Evolutionary conservation across 306 rosid genomes (phyloP).

Genomic region (Corylus heterophylla): DNA sequence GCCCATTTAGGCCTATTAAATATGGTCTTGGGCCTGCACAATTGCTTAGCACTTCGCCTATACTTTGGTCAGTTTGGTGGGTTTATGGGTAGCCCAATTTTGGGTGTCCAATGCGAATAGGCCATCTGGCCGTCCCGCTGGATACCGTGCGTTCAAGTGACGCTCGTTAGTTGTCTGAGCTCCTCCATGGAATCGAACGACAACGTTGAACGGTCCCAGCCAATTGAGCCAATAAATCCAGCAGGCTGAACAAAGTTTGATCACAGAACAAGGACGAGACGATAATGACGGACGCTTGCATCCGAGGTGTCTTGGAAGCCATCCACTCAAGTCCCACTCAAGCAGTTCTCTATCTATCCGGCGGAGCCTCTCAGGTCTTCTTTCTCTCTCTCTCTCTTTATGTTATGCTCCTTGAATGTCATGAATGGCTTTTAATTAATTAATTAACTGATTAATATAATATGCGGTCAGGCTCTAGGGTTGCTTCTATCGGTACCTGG

Average conservation of each 20-base stretch:
- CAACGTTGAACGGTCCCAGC: background rate
- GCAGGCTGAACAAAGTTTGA: background rate
- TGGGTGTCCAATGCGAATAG: background rate
- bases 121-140: background rate
- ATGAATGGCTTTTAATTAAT: background rate
- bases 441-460: background rate
- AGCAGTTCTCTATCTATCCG: slow-evolving; percentile 67
- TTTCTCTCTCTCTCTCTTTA: slow-evolving; percentile 21
- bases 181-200: background rate
- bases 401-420: background rate
- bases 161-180: background rate
- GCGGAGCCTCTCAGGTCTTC: slow-evolving; percentile 83
- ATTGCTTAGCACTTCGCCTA: background rate
- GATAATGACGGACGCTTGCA: slow-evolving; percentile 49
- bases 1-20: background rate
- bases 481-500: slow-evolving; percentile 78
- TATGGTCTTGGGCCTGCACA: background rate
- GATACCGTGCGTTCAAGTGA: background rate
- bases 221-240: background rate
- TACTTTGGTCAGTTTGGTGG: background rate
- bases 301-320: slow-evolving; percentile 56
- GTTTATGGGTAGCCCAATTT: background rate
- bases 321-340: slow-evolving; percentile 68
- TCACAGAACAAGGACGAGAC: background rate
- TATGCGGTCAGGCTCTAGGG: slow-evolving; percentile 48